Percentiles rank a stretch among this genome's conserved stretches.
Evolutionary conservation across 2,329 filamentous ascomycete genomes (phyloP).

Genomic region (Geoglossum cookeanum): DNA sequence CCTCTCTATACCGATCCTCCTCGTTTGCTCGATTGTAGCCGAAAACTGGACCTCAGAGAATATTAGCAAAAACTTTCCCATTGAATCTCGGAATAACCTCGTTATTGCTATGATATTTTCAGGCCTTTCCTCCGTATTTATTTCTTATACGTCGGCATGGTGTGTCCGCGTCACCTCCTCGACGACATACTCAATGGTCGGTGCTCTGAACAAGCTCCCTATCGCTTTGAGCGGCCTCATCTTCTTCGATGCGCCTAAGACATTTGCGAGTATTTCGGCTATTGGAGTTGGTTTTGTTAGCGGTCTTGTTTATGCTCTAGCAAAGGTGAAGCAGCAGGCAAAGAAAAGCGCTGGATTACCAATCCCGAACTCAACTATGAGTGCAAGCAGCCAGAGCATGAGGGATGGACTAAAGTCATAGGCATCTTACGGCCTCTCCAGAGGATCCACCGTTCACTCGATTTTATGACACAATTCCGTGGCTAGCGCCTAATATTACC

Average conservation of each 20-base stretch:
- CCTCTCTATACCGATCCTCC: conserved; percentile 79
- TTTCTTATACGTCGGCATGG: conserved; percentile 99
- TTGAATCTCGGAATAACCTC: conserved; percentile 58
- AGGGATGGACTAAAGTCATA: conserved; percentile 63
- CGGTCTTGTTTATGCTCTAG: conserved; percentile 75
- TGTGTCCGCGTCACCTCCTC: conserved; percentile 94
- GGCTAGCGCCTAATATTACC: background rate
- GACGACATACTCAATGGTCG: conserved; percentile 97
- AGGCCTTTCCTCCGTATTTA: conserved; percentile 82
- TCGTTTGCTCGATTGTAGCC: conserved; percentile 59
- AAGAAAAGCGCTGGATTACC: conserved; percentile 51
- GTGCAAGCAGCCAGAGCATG: conserved; percentile 80
- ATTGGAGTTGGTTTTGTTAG: conserved; percentile 83
- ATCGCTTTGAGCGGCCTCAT: conserved; percentile 81
- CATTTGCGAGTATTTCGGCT: conserved; percentile 76
- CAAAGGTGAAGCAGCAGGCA: conserved; percentile 63
- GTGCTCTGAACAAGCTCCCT: conserved; percentile 91
- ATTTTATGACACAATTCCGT: background rate
- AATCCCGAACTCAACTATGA: conserved; percentile 48
- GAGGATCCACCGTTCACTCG: background rate
- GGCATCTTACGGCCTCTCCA: conserved; percentile 2
- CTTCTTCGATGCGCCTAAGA: conserved; percentile 91
- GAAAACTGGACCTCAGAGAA: conserved; percentile 90
- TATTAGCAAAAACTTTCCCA: conserved; percentile 71
- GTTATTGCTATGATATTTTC: conserved; percentile 85